Evolutionary conservation across 2,329 filamentous ascomycete genomes (phyloP).

Genomic region (Teratosphaeria zuluensis): DNA sequence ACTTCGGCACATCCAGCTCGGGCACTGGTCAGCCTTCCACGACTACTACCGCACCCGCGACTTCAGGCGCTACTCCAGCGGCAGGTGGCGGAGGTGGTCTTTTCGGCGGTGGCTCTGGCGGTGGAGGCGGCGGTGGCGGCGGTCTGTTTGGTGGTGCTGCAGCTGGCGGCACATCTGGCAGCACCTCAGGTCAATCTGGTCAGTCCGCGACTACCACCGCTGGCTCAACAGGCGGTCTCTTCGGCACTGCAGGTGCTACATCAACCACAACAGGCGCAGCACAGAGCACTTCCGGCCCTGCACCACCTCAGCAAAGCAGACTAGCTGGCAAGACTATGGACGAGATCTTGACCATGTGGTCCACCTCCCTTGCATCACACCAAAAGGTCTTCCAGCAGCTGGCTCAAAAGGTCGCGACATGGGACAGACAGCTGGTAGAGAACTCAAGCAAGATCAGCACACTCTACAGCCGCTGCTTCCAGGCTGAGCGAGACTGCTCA

Average conservation of each 20-base stretch:
- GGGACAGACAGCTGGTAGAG: conserved; percentile 87
- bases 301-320: conserved; percentile 70
- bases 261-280: not conserved
- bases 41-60: conserved; percentile 4
- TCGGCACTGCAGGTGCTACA: conserved; percentile 2
- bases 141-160: not conserved
- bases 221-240: conserved; percentile 4
- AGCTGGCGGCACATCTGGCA: not conserved
- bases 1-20: conserved; percentile 2
- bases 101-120: not conserved
- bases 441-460: conserved; percentile 94
- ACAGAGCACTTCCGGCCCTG: conserved; percentile 57
- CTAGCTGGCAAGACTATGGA: conserved; percentile 99
- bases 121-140: not conserved
- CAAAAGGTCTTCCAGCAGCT: conserved; percentile 94
- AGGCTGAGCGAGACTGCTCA: conserved; percentile 83
- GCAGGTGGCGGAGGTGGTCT: conserved; percentile 1
- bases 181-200: not conserved
- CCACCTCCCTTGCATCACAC: conserved; percentile 87
- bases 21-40: conserved; percentile 5
- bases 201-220: not conserved
- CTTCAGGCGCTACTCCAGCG: conserved; percentile 1
- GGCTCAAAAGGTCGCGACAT: conserved; percentile 73
- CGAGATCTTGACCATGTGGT: conserved; percentile 95
- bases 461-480: conserved; percentile 82